Conservation (phyloP, 2,329 filamentous ascomycete species). For the Epichloe scottii region DNA sequence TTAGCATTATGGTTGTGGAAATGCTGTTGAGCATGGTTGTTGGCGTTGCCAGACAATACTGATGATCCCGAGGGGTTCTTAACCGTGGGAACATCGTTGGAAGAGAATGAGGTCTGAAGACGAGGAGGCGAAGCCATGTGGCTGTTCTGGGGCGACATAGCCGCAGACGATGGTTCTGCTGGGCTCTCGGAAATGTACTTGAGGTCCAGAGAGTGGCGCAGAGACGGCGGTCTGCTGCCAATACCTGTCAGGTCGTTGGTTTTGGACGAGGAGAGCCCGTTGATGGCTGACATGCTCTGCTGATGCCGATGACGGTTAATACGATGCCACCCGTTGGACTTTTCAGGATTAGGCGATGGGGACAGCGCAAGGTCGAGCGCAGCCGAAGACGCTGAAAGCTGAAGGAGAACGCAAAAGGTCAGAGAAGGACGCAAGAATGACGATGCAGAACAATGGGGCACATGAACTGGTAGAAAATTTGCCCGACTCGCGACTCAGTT, state of each 20-base stretch:
- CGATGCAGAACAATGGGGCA: slow-evolving; percentile 6
- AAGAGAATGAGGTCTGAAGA: slow-evolving; percentile 79
- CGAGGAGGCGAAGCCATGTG: slow-evolving; percentile 56
- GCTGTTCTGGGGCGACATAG: slow-evolving; percentile 34
- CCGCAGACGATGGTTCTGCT: slow-evolving; percentile 23
- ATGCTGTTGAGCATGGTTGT: slow-evolving; percentile 49
- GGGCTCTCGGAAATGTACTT: slow-evolving; percentile 36
- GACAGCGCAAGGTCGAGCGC: slow-evolving; percentile 68
- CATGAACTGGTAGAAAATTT: background rate
- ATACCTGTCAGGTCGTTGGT: slow-evolving; percentile 33
- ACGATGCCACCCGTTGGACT: slow-evolving; percentile 39
- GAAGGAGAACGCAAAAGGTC: slow-evolving; percentile 22
- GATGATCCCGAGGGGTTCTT: slow-evolving; percentile 50
- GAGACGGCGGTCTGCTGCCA: slow-evolving; percentile 33
- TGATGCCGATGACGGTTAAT: slow-evolving; percentile 58
- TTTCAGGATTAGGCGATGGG: slow-evolving; percentile 51
- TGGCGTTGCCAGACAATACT: slow-evolving; percentile 31
- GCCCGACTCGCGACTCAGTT: background rate
- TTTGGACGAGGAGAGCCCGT: slow-evolving; percentile 27
- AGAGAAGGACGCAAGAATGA: slow-evolving; percentile 16
- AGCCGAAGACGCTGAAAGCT: slow-evolving; percentile 71
- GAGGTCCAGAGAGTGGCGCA: slow-evolving; percentile 46
- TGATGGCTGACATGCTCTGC: slow-evolving; percentile 42
- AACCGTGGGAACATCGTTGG: slow-evolving; percentile 76
- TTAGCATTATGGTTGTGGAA: slow-evolving; percentile 71